Conservation (phyloP, 495 filamentous ascomycete species). For the Neurospora africana region DNA sequence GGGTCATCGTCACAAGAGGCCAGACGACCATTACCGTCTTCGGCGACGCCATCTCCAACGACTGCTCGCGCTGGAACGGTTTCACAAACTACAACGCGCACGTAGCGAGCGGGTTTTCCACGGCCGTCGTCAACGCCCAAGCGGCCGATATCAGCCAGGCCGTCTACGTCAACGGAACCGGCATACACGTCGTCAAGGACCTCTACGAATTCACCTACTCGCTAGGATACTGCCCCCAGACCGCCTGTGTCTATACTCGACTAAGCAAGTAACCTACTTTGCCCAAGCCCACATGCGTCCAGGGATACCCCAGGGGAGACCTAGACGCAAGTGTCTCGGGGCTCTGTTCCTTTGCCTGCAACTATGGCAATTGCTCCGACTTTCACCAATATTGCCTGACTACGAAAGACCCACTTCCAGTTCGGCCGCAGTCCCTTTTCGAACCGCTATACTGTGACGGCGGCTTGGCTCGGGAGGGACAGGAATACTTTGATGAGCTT, state of each 20-base stretch:
- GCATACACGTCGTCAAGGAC: background rate
- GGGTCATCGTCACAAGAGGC: constrained; percentile 13
- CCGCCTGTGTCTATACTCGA: background rate
- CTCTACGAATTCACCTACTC: background rate
- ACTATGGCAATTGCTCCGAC: background rate
- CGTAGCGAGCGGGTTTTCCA: background rate
- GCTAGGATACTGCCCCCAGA: background rate
- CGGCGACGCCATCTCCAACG: background rate
- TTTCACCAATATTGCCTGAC: background rate
- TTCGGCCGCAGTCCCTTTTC: constrained; percentile 3
- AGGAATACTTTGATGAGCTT: background rate
- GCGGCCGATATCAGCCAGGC: background rate
- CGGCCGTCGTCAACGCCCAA: background rate
- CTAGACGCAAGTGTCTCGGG: background rate
- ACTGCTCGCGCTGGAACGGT: background rate
- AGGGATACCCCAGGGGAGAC: background rate
- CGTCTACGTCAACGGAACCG: background rate
- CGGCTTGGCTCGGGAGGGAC: background rate
- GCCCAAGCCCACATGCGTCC: background rate
- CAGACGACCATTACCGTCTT: background rate
- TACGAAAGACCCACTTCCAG: background rate
- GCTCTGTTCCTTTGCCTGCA: constrained; percentile 3
- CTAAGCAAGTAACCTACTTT: background rate
- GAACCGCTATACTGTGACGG: constrained; percentile 1
- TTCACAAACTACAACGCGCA: background rate